Evolutionary conservation across 164 flowering plant species (phyloP), one percentile per base, ranked within the genome.

Genomic region (Piper betle): DNA sequence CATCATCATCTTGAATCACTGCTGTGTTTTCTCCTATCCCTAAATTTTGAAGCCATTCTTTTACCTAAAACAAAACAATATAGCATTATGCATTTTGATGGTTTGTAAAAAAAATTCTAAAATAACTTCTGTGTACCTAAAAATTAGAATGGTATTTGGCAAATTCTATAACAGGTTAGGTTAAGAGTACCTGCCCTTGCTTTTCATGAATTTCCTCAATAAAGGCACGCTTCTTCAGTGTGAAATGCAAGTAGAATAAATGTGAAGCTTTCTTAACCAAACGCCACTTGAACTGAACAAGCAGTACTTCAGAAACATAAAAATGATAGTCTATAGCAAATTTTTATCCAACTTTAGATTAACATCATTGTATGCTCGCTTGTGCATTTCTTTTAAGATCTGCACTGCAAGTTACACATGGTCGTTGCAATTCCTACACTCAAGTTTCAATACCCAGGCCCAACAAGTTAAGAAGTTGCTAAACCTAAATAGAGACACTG

Each of bases 41-140:
- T 62, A 91, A 76, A 73, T 82, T 91, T 83, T 86, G 97, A 77
- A 94, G 99, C 96, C 97, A 94, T 74, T 94, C 99, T 85, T 76
- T 91, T 67, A 88, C 96, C 99, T 94, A 25, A 25, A 25, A 2
- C 33, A 25, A 25, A 25, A 25, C 33, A 81, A 42, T 6, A 6
- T 42, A 10, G 1, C 46, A 42, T 3, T 46, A 10, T 46, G 6
- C 10, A 10, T 6, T 46, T 15, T 6, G 12, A 15, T 10, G 3
- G 50, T 10, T 9, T 15, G 15, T 46, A 46, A 46, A 46, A 10
- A 5, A 10, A 46, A 5, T 43, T 43, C n/a, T 0, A 25, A 25
- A 25, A 25, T 0, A 25, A 25, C 33, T 25, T 25, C 33, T 25
- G 33, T 25, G 33, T 25, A 25, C 33, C 33, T 25, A 25, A 25